Conservation (phyloP, 108 stramenopile species). For the Pseudonitzschia multiseries region DNA sequence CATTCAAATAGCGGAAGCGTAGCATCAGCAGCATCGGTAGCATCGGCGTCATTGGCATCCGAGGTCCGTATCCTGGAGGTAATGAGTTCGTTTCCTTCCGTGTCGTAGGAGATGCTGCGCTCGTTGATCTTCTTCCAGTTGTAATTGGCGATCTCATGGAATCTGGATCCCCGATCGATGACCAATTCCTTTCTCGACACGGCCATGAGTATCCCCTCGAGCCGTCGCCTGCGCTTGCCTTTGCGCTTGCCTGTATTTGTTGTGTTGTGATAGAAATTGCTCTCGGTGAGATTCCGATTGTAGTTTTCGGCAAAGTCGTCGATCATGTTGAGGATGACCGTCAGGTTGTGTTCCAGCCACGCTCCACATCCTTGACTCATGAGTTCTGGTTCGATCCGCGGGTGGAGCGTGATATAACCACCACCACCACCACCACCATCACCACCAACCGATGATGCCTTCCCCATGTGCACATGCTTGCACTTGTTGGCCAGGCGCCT, state of each 20-base stretch:
- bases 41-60: too few species aligned
- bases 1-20: conserved; percentile 60
- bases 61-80: not conserved
- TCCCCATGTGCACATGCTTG: not conserved
- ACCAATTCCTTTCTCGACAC: conserved; percentile 29
- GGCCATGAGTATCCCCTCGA: conserved; percentile 33
- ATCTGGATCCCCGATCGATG: not conserved
- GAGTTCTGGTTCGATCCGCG: conserved; percentile 76
- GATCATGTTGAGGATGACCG: conserved; percentile 52
- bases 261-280: not conserved
- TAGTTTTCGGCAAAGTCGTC: conserved; percentile 12
- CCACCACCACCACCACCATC: not conserved
- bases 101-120: conserved; percentile 20
- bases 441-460: not conserved
- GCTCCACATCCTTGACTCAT: conserved; percentile 50
- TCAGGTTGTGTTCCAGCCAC: conserved; percentile 59
- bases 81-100: not conserved
- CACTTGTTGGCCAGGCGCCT: conserved; percentile 32
- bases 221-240: not conserved
- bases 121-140: conserved; percentile 41
- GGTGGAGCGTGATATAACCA: conserved; percentile 63
- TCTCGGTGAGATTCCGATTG: not conserved
- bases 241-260: not conserved
- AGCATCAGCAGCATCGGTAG: not conserved
- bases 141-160: conserved; percentile 26